Evolutionary conservation across 148 eudicot genomes (phyloP).

Genomic region (Camellia lanceoleosa): DNA sequence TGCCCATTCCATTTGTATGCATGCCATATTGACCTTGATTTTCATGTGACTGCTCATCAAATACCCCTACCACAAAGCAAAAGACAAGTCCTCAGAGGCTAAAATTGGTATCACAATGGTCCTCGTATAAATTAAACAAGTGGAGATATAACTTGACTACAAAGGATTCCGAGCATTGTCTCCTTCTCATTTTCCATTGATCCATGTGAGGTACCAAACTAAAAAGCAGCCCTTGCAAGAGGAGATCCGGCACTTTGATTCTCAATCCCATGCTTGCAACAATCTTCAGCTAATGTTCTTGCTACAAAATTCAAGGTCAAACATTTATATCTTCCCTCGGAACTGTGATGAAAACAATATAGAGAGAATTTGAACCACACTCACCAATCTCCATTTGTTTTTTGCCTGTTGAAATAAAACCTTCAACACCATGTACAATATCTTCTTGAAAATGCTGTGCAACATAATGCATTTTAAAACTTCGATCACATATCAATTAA

Average conservation of each 20-base stretch:
- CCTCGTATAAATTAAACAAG: not conserved
- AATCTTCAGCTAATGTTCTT: slow-evolving; percentile 71
- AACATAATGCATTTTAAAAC: slow-evolving; percentile 20
- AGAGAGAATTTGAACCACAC: slow-evolving; percentile 2
- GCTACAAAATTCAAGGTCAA: slow-evolving; percentile 36
- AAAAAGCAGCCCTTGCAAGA: slow-evolving; percentile 57
- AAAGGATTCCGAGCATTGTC: slow-evolving; percentile 49
- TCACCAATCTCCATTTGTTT: slow-evolving; percentile 79
- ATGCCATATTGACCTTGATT: not conserved
- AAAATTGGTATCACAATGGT: not conserved
- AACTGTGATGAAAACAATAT: not conserved
- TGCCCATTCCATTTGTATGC: not conserved
- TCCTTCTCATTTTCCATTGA: slow-evolving; percentile 63
- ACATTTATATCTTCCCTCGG: slow-evolving; percentile 3
- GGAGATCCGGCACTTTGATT: slow-evolving; percentile 45
- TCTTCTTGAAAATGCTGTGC: slow-evolving; percentile 78
- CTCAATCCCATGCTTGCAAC: slow-evolving; percentile 59
- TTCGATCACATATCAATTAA: slow-evolving; percentile 12
- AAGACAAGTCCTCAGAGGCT: not conserved
- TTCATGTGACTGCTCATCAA: not conserved
- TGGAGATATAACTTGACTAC: slow-evolving; percentile 45
- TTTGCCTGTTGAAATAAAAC: slow-evolving; percentile 54
- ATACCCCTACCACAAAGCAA: not conserved
- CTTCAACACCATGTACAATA: slow-evolving; percentile 65
- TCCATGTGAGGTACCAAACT: slow-evolving; percentile 52